Base-by-base conservation (phyloP, 1,284 basidiomycete genomes). In the Phellopilus nigrolimitatus region DNA sequence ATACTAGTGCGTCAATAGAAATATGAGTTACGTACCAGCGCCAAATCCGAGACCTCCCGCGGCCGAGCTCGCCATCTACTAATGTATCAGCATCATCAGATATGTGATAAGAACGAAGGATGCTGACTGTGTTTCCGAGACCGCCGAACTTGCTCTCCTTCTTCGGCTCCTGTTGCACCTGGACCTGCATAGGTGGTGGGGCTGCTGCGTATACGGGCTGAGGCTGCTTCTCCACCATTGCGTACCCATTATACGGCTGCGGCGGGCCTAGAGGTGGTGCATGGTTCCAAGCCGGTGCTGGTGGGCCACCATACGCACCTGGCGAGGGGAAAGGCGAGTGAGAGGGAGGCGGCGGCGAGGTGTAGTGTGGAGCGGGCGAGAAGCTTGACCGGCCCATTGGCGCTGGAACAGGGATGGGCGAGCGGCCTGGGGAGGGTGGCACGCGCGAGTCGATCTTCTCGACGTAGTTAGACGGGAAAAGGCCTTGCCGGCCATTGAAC, bases 381-480 rank as follows among this genome's bases (percentile, higher is more conserved):
- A 4, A 24, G 49, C 21, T 9, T 3, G 17, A 22, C 27, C 21
- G 41, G 12, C n/a, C 17, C 27, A 22, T 15, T 22, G 27, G 25
- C 5, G 27, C 15, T 19, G 41, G 41, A 25, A 44, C 43, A 31
- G 43, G 30, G 19, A 36, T 21, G 41, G 38, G 53, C 33, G 49
- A 15, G 21, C 36, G 24, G 2, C 19, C 27, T 13, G 49, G 40
- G 9, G 56, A 43, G 9, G 19, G 9, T 9, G 27, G 17, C 36
- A 33, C n/a, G 31, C 31, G 31, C 31, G 31, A 12, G 10, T 33
- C 31, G 33, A 76, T 59, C 60, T 73, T 78, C 64, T 81, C 76
- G 36, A 82, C 80, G 53, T 82, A 69, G 58, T 78, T 80, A 28
- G 79, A 71, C 22, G 80, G 84, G 64, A 88, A 84, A 27, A 86